A percentile compares a stretch with the other conserved stretches of the same genome.
These are phyloP conservation scores for Staphylotrichum longicolle DNA, from an alignment of 495 filamentous ascomycete species.

Conservation along the genomic window DNA sequence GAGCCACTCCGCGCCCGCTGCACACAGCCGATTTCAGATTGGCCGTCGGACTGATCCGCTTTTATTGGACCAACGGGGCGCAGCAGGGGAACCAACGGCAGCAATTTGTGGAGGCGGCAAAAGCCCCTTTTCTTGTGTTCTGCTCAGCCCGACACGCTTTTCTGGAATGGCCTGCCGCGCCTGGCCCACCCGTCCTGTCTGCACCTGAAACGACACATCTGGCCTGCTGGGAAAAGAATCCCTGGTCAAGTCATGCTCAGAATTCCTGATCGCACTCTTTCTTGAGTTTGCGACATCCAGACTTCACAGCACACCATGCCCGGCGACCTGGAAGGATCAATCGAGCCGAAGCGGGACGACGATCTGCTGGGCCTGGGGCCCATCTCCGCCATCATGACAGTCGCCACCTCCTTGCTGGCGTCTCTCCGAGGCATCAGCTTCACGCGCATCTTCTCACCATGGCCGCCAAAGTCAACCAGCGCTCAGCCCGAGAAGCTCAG, in stretches of 20 bases:
- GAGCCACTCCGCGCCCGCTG: no score
- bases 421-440: constrained; percentile 10
- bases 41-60: no score
- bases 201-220: background rate
- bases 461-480: constrained; percentile 6
- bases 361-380: background rate
- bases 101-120: background rate
- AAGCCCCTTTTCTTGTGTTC: constrained; percentile 3
- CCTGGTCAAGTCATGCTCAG: background rate
- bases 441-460: constrained; percentile 18
- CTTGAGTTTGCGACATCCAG: background rate
- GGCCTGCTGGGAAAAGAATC: background rate
- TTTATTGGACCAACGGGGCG: no score
- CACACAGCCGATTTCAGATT: no score
- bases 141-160: background rate
- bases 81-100: no score
- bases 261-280: background rate
- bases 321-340: constrained; percentile 10
- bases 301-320: constrained; percentile 7
- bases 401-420: constrained; percentile 8
- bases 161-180: no score
- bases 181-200: background rate
- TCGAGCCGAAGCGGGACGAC: constrained; percentile 14
- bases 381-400: background rate
- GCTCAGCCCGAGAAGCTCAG: constrained; percentile 29